Evolutionary conservation across 176 grass and related monocot genomes (phyloP).

Genomic region (sorghum (Sorghum bicolor)): Sorghum_bicolor_NCBIv3 NC_012871.2:60869001-60869500

Average conservation of each 20-base stretch:
- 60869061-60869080: neutral
- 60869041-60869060: neutral
- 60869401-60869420: neutral
- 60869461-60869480: neutral
- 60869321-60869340: conserved; percentile 27
- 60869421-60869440: neutral
- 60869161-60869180: no score
- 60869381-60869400: neutral
- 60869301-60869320: conserved; percentile 39
- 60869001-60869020: neutral
- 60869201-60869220: conserved; percentile 14
- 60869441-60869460: neutral
- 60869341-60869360: neutral
- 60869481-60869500: neutral
- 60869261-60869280: conserved; percentile 29
- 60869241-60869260: conserved; percentile 47
- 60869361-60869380: neutral
- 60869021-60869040: neutral
- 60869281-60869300: neutral
- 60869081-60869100: conserved; percentile 12
- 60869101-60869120: neutral
- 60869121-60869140: conserved; percentile 10
- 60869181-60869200: no score
- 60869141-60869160: no score
- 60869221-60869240: neutral